Conservation (phyloP, 192 early-diverging fungal species). For the Umbelopsis isabellina region DNA sequence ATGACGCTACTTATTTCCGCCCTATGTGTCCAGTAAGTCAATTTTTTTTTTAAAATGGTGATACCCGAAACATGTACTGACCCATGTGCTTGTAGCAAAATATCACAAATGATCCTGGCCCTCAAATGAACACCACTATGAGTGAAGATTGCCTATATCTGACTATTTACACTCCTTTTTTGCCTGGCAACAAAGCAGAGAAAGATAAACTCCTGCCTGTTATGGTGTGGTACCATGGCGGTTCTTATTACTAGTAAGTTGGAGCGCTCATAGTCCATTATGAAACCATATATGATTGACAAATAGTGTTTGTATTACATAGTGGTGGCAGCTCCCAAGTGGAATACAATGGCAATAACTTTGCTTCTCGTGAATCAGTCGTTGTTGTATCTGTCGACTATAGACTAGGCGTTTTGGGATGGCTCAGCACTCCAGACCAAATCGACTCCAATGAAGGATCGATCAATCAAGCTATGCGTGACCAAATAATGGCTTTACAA, state of each 20-base stretch:
- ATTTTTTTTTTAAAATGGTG: not conserved
- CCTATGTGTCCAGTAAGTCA: no score
- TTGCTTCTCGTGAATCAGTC: constrained; percentile 1
- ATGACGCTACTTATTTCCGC: no score
- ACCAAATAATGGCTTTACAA: constrained; percentile 56
- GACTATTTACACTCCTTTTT: constrained; percentile 52
- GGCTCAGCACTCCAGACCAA: no score
- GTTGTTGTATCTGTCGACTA: constrained; percentile 21
- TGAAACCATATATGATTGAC: not conserved
- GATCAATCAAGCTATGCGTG: constrained; percentile 35
- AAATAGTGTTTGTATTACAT: not conserved
- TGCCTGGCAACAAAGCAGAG: constrained; percentile 17
- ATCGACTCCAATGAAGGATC: no score
- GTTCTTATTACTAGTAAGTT: not conserved
- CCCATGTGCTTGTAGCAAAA: not conserved
- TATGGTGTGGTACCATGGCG: constrained; percentile 45
- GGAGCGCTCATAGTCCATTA: not conserved
- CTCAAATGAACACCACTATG: not conserved
- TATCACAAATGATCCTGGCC: no score
- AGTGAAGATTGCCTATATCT: constrained; percentile 59
- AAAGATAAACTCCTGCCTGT: constrained; percentile 47
- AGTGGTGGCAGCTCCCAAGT: no score
- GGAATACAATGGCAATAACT: not conserved
- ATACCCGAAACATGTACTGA: not conserved
- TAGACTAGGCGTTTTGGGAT: not conserved